Base-by-base conservation (phyloP, 1,139 yeast genomes). In the Eremothecium cymbalariae region DNA sequence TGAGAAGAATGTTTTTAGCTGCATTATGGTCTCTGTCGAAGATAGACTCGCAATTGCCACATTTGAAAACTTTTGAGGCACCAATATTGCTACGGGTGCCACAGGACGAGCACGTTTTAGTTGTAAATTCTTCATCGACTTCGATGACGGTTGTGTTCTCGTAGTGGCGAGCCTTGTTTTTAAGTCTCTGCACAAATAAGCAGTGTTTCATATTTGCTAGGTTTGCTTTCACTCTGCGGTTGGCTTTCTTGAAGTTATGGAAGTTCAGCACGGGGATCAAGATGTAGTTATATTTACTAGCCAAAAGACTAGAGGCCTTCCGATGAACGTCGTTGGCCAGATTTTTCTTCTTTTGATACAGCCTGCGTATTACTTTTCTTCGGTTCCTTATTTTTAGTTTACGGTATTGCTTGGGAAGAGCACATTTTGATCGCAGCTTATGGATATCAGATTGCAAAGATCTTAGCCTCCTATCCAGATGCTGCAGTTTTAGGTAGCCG, bases 11-110 rank as follows among this genome's bases (percentile, higher is more conserved):
- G 14, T 27, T 27, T 17, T 27, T 27, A n/a, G 30, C 30, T n/a
- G 30, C 30, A 17, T 27, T 27, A 21, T 27, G 30, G 21, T 27
- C 30, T 9, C 30, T n/a, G 14, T 27, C 30, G 21, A 27, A 27
- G 4, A 18, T 14, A 4, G 30, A 16, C 13, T 27, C 30, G 17
- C 30, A 27, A 17, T 27, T 27, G 17, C 14, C 21, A 21, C 30
- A 27, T 18, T 27, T 27, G 21, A 27, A 27, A 5, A 27, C 14
- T 14, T 27, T 27, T 11, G 30, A 27, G 13, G 30, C 30, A 5
- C 30, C 30, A 11, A 27, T 27, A 17, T 27, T 17, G 14, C 21
- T 27, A 12, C 30, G 30, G 7, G 17, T 21, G 14, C 30, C 30
- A 27, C 30, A 27, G 21, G 21, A 27, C 4, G 30, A 27, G 7